phyloP scores from a whole-genome alignment of 495 filamentous ascomycete species.

The Trichocladium uniseriatum region DNA sequence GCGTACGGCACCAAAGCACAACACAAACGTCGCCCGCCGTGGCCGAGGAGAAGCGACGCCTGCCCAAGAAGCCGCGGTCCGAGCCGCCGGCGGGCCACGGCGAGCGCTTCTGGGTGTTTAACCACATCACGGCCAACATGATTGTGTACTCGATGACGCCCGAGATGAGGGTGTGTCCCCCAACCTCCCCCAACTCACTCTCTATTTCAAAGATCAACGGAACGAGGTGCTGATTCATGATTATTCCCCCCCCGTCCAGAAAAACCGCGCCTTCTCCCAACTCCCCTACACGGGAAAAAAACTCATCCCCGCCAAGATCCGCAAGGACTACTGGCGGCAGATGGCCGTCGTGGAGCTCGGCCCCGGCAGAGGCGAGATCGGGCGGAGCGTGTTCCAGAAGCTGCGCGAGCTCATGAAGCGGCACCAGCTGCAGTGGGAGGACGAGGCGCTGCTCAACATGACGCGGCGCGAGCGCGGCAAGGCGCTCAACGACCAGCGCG shows the following conservation, averaged over 20 bases:
- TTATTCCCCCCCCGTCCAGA: no score
- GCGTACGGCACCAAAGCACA: constrained; percentile 8
- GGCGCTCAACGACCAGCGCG: constrained; percentile 75
- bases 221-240: no score
- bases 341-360: constrained; percentile 64
- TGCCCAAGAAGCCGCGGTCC: background rate
- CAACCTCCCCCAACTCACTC: no score
- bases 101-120: constrained; percentile 70
- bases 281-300: constrained; percentile 88
- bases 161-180: constrained; percentile 58
- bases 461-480: constrained; percentile 47
- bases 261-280: constrained; percentile 35
- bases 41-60: background rate
- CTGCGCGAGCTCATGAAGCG: constrained; percentile 72
- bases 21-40: background rate
- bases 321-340: constrained; percentile 87
- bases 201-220: no score
- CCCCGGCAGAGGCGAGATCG: constrained; percentile 43
- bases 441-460: constrained; percentile 37
- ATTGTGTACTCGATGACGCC: constrained; percentile 71
- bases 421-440: constrained; percentile 55
- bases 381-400: constrained; percentile 64
- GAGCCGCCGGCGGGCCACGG: constrained; percentile 41
- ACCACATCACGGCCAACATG: constrained; percentile 70
- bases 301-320: constrained; percentile 62